Base-by-base conservation (phyloP, 116 monocot species). In the Trichopus zeylanicus region DNA sequence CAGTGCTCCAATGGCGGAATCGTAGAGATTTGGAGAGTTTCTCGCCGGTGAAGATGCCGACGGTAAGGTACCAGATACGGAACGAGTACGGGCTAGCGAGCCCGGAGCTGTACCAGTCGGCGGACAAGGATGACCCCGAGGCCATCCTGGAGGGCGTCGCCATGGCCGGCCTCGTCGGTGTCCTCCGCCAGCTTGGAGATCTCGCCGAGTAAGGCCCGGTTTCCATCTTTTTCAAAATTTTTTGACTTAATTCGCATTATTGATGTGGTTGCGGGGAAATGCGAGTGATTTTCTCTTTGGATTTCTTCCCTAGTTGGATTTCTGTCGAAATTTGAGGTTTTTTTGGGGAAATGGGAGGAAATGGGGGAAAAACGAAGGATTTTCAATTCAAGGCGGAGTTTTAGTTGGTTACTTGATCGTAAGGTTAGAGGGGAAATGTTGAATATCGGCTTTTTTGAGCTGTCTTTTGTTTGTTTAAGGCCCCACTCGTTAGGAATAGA, bases 101-200 rank as follows among this genome's bases (percentile, higher is more conserved):
- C 73, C 70, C 72, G 66, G 78, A 72, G 59, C 72, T 86, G 19
- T 75, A 81, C 68, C 26, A 62, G 4, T 60, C 71, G 11, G 75
- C 63, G 18, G 72, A 74, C 19, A 71, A 52, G 53, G 81, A 78
- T 51, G 86, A 78, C 24, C 81, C 81, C 6, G 86, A 78, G 61
- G 86, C 78, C 29, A 32, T 86, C 18, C 81, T 86, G n/a, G 86
- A 86, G 48, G 86, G 81, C 4, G 86, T 81, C n/a, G 81, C 86
- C 61, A 77, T 86, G 81, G 81, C 86, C 30, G 86, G 86, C 1
- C 86, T 86, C 53, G 81, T 75, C 32, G 81, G 81, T 28, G 64
- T 81, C 20, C 54, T 86, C 1, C 67, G 77, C 28, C 86, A 86
- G 78, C 75, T 86, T 25, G 86, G 81, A 34, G 86, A 86, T 81